phyloP scores from a whole-genome alignment of 148 eudicot genomes.

The Persicaria tinctoria region DNA sequence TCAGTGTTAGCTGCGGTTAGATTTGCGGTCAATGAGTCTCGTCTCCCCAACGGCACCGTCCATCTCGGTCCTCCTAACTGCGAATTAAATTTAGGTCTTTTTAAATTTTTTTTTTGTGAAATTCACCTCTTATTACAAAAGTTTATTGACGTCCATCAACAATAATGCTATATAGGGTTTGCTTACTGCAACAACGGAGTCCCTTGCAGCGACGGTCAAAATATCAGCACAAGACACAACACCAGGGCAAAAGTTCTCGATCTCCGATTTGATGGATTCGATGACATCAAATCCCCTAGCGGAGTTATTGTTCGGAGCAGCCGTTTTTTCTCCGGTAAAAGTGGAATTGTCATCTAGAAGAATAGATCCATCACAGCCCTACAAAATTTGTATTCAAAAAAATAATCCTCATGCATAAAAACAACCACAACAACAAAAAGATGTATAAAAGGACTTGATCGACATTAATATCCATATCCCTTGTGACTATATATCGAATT shows the following conservation, averaged over 20 bases:
- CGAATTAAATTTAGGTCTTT: neutral
- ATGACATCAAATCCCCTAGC: neutral
- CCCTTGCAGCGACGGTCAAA: constrained; percentile 14
- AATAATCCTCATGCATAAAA: neutral
- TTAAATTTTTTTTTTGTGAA: neutral
- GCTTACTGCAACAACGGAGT: constrained; percentile 12
- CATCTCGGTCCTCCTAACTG: constrained; percentile 48
- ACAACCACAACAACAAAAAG: neutral
- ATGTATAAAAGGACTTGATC: neutral
- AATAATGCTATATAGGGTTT: neutral
- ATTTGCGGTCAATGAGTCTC: constrained; percentile 53
- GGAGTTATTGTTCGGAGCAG: neutral
- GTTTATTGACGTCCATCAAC: neutral
- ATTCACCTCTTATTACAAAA: too few species aligned
- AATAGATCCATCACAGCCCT: neutral
- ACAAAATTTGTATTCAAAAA: neutral
- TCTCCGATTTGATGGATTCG: constrained; percentile 3
- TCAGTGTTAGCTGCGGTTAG: constrained; percentile 25
- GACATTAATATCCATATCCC: neutral
- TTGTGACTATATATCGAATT: neutral
- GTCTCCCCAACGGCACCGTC: constrained; percentile 39
- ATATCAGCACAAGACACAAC: constrained; percentile 19
- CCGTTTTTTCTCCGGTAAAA: neutral
- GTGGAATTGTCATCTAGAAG: neutral
- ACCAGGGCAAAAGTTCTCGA: constrained; percentile 10